phyloP scores from a whole-genome alignment of 441 rosid species.

The Corymbia citriodora region DNA sequence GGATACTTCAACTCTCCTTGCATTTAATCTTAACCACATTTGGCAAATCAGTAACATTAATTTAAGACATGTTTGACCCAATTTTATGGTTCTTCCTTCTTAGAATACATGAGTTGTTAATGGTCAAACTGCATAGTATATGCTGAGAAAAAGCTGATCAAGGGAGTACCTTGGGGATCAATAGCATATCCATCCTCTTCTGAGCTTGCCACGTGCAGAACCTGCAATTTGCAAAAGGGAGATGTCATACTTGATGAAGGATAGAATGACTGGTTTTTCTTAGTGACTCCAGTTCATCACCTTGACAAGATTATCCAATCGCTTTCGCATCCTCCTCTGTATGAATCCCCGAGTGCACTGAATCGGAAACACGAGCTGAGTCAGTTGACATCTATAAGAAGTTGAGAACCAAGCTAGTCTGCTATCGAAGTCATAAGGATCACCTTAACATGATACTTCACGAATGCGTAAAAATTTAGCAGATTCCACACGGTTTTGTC shows the following conservation, averaged over 20 bases:
- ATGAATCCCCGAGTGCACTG: conserved; percentile 80
- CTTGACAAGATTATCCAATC: conserved; percentile 69
- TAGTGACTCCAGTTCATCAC: conserved; percentile 22
- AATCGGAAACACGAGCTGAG: conserved; percentile 1
- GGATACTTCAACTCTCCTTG: not conserved
- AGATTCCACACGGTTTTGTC: conserved; percentile 83
- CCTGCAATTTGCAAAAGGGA: conserved; percentile 27
- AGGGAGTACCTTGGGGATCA: conserved; percentile 28
- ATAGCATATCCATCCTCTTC: conserved; percentile 24
- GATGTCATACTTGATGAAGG: not conserved
- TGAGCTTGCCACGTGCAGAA: conserved; percentile 32
- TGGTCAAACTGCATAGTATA: not conserved
- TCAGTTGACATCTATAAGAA: not conserved
- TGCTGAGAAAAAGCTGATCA: not conserved
- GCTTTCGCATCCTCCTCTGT: conserved; percentile 79
- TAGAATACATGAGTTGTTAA: not conserved
- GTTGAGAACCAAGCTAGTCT: not conserved
- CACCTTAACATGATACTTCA: conserved; percentile 84
- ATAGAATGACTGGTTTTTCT: not conserved
- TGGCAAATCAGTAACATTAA: not conserved
- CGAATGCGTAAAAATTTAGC: conserved; percentile 68
- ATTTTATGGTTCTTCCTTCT: not conserved
- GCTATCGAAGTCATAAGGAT: not conserved
- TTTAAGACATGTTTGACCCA: not conserved
- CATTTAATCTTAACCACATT: not conserved